Base-by-base conservation (phyloP, 306 rosid species). In the Arachis stenosperma region DNA sequence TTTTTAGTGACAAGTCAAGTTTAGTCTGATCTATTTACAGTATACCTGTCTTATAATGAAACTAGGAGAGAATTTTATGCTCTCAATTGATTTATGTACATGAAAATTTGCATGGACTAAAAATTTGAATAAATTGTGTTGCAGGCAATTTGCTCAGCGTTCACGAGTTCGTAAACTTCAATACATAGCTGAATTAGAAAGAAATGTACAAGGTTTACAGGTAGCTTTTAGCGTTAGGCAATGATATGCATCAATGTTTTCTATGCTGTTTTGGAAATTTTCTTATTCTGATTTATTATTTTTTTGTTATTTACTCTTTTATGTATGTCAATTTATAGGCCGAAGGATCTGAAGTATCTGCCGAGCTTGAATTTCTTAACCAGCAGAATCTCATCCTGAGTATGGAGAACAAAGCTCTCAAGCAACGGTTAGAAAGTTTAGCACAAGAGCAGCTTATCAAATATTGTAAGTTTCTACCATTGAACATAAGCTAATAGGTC, bases 121-220 rank as follows among this genome's bases (percentile, higher is more conserved):
- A 54, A 5, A 42, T 69, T 48, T 84, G 81, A 75, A 79, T 33
- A 58, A 73, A 60, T 77, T 46, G 8, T 66, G 44, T 55, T 89
- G 79, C 88, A 94, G 99, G 90, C 97, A 94, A 87, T 91, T 91
- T 79, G 99, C 99, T 70, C 99, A 94, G 81, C 96, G 99, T 9
- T 94, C 99, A 41, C 90, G 99, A 69, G 99, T 91, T 52, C 95
- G 99, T 53, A 94, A 94, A 79, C 96, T 91, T 83, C 99, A 94
- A 78, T 94, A 94, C 88, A 94, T 94, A 61, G 96, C 99, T 65
- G 99, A 94, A 85, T 87, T 94, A 76, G 99, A 94, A 84, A 94
- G 95, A 79, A 94, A 89, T 71, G 97, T 94, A 44, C 97, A 94
- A 81, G 91, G 86, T 83, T 84, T 94, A 76, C 97, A 89, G 96